These are phyloP conservation scores for Brassica napus DNA, from an alignment of 345 rosid species.

Conservation along the genomic window Da-Ae NC_063447.1:2898001-2898500, in stretches of 20 bases:
- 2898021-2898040: neutral
- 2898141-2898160: constrained; percentile 33
- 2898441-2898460: constrained; percentile 32
- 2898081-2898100: constrained; percentile 3
- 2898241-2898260: constrained; percentile 48
- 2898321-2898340: neutral
- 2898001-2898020: constrained; percentile 22
- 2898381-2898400: constrained; percentile 28
- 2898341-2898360: constrained; percentile 20
- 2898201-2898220: constrained; percentile 36
- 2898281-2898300: constrained; percentile 62
- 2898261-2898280: constrained; percentile 43
- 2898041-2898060: neutral
- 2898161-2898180: constrained; percentile 20
- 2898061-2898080: neutral
- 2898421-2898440: constrained; percentile 33
- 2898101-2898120: constrained; percentile 31
- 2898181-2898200: constrained; percentile 10
- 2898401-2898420: constrained; percentile 40
- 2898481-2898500: constrained; percentile 39
- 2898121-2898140: constrained; percentile 42
- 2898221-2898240: constrained; percentile 53
- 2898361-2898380: constrained; percentile 34
- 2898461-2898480: constrained; percentile 26
- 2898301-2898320: constrained; percentile 60